Base-by-base conservation (phyloP, 306 rosid genomes). In the Dalbergia oliveri region DNA sequence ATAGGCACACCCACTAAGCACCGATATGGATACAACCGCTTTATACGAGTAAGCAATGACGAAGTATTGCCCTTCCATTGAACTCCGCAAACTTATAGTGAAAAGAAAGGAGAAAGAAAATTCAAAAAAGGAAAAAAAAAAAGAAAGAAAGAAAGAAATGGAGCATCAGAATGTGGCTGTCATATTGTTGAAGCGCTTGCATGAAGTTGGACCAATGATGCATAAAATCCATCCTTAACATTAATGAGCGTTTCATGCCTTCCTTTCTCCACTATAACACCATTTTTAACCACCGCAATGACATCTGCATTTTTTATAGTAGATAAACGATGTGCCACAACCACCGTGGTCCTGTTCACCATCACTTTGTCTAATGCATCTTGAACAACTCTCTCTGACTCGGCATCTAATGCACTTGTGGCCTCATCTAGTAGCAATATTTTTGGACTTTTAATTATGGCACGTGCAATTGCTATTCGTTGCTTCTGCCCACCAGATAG, bases 401-500 rank as follows among this genome's bases (percentile, higher is more conserved):
- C 96, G 0, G 92, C 95, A 43, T 93, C 97, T 6, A 93, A 74
- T 18, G 97, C 97, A 59, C 97, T 93, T 0, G 96, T 90, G 37
- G 97, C 95, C 84, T 93, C 97, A 67, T 93, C 97, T 31, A 93
- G 78, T 13, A 93, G 69, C 57, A 93, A 41, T 80, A 93, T 88
- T 78, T 89, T 89, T 6, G 97, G 97, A 72, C 87, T 81, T 73
- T 93, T 93, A 4, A 89, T 80, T 69, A 93, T 90, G 0, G 96
- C 97, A 6, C 96, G 87, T 4, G 92, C 94, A 33, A 93, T 93
- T 60, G 97, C 97, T 39, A 93, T 85, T 3, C 97, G 69, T 19
- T 90, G 97, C 66, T 90, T 93, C 81, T 90, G 97, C 5, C 97
- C 92, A 1, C 97, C 95, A 0, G 97, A 93, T 44, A 93, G 51